These are phyloP conservation scores for Pseudozyma hubeiensis DNA, from an alignment of 1,284 basidiomycete genomes.

Conservation along the genomic window DNA sequence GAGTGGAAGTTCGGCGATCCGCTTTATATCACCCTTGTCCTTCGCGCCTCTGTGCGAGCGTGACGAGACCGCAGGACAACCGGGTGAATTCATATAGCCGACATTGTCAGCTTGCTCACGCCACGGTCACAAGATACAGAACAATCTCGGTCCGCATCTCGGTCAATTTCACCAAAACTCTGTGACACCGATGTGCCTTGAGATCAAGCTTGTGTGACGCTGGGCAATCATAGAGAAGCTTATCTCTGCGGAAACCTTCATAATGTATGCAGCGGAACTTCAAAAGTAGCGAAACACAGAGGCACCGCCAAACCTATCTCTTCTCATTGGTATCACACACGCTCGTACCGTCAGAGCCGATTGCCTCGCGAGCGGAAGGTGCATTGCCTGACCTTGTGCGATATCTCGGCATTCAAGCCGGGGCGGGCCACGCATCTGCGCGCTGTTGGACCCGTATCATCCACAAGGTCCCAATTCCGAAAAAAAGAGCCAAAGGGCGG, in stretches of 20 bases:
- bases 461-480: slow-evolving; percentile 12
- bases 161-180: slow-evolving; percentile 5
- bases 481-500: background rate
- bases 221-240: slow-evolving; percentile 1
- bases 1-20: background rate
- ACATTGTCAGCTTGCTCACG: background rate
- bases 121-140: background rate
- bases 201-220: background rate
- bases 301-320: too few relatives aligned
- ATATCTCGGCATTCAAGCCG: slow-evolving; percentile 12
- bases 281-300: too few relatives aligned
- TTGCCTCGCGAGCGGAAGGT: too few relatives aligned
- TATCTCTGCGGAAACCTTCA: slow-evolving; percentile 2
- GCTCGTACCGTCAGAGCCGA: too few relatives aligned
- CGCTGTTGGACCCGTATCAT: slow-evolving; percentile 1
- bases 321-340: too few relatives aligned
- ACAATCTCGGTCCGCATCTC: background rate
- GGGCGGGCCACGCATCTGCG: background rate
- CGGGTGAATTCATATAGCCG: slow-evolving; percentile 5
- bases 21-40: too few relatives aligned
- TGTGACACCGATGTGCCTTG: too few relatives aligned
- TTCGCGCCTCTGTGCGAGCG: too few relatives aligned
- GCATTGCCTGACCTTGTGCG: background rate
- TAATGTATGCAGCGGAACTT: too few relatives aligned
- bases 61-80: background rate